Percentiles rank a stretch among this genome's conserved stretches.
Conservation (phyloP, 139 green algal species). For the Chlorella sp. region DNA sequence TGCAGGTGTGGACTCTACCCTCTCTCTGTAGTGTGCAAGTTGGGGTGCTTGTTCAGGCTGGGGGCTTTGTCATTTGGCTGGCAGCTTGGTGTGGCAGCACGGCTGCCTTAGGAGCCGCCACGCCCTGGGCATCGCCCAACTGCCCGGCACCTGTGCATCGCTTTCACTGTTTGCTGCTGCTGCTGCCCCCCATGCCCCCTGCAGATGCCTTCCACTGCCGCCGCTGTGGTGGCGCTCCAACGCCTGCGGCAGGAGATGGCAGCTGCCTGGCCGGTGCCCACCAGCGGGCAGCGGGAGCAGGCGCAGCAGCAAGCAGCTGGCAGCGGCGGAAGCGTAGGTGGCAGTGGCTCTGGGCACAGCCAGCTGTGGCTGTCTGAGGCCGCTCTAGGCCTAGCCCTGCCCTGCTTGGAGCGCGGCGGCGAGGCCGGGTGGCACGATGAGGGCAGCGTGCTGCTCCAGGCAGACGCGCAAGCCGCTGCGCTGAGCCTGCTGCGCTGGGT, state of each 20-base stretch:
- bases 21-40: too few relatives aligned
- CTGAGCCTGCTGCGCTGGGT: conserved; percentile 42
- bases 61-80: neutral
- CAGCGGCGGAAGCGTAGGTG: neutral
- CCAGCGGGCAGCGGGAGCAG: neutral
- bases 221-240: conserved; percentile 30
- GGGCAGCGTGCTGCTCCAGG: neutral
- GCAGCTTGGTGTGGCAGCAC: neutral
- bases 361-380: neutral
- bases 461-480: conserved; percentile 27
- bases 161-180: neutral
- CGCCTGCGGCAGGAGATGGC: conserved; percentile 40
- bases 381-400: neutral
- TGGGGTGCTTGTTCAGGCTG: neutral
- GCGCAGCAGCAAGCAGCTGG: neutral
- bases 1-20: neutral
- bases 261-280: neutral
- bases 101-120: too few relatives aligned
- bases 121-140: too few relatives aligned
- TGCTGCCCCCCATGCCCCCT: neutral
- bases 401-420: conserved; percentile 15
- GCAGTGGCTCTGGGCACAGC: neutral
- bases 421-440: conserved; percentile 31
- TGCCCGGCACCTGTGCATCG: neutral
- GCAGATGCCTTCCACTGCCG: conserved; percentile 18